Evolutionary conservation across 2,329 filamentous ascomycete genomes (phyloP).

Genomic region (Myriosclerotinia duriaeana): DNA sequence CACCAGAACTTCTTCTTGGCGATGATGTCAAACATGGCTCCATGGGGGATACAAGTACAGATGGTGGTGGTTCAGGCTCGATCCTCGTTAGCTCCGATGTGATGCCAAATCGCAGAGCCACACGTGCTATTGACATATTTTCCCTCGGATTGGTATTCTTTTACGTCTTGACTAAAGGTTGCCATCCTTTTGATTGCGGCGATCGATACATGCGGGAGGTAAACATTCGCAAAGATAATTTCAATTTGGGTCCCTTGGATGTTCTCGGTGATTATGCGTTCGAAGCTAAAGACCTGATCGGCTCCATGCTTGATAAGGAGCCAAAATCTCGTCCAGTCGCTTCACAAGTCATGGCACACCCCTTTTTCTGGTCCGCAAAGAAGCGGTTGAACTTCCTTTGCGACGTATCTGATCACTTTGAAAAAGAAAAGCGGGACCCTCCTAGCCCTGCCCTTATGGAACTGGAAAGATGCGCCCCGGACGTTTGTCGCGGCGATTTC

Average conservation of each 20-base stretch:
- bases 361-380: slow-evolving; percentile 93
- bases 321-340: slow-evolving; percentile 66
- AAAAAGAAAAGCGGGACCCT: slow-evolving; percentile 84
- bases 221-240: slow-evolving; percentile 90
- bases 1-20: slow-evolving; percentile 85
- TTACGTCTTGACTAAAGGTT: slow-evolving; percentile 92
- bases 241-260: slow-evolving; percentile 68
- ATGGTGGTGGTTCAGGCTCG: slow-evolving; percentile 62
- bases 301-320: slow-evolving; percentile 66
- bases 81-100: slow-evolving; percentile 57
- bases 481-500: slow-evolving; percentile 71
- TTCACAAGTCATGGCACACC: slow-evolving; percentile 80
- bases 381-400: slow-evolving; percentile 91
- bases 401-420: slow-evolving; percentile 94
- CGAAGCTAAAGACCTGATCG: slow-evolving; percentile 85
- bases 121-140: slow-evolving; percentile 95
- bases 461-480: slow-evolving; percentile 54
- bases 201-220: slow-evolving; percentile 94
- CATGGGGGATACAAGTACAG: slow-evolving; percentile 52
- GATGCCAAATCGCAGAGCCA: slow-evolving; percentile 73
- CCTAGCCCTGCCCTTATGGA: slow-evolving; percentile 66
- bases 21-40: slow-evolving; percentile 61
- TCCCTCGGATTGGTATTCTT: slow-evolving; percentile 97
- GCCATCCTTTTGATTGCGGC: slow-evolving; percentile 90
- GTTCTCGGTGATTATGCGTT: slow-evolving; percentile 78